Percentiles rank a stretch among this genome's conserved stretches.
Evolutionary conservation across 495 filamentous ascomycete genomes (phyloP).

Genomic region (Aspergillus egyptiacus): DNA sequence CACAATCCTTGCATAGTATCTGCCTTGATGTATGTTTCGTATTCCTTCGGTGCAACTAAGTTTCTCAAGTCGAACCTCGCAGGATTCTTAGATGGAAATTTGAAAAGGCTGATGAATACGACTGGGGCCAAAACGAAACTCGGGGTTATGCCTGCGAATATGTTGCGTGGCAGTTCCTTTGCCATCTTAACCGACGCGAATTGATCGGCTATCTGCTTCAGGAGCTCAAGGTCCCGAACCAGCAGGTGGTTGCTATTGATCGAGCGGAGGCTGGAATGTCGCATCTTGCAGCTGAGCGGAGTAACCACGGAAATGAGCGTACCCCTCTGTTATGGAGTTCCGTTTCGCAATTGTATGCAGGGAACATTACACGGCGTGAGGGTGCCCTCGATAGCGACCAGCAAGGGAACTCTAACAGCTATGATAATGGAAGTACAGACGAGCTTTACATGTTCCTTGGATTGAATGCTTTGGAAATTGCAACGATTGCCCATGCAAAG

Average conservation of each 20-base stretch:
- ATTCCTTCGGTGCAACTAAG: not conserved
- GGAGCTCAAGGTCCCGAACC: constrained; percentile 50
- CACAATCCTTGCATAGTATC: constrained; percentile 72
- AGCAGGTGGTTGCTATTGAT: constrained; percentile 14
- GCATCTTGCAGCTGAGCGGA: constrained; percentile 12
- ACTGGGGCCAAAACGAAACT: constrained; percentile 66
- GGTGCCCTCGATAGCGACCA: constrained; percentile 8
- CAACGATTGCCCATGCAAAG: constrained; percentile 81
- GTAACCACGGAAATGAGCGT: constrained; percentile 17
- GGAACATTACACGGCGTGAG: constrained; percentile 11
- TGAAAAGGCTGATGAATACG: constrained; percentile 51
- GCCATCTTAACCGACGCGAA: constrained; percentile 71
- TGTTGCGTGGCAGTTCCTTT: constrained; percentile 84
- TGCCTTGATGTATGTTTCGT: constrained; percentile 61
- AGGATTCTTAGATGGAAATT: constrained; percentile 83
- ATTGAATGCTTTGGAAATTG: constrained; percentile 85
- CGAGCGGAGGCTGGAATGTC: constrained; percentile 26
- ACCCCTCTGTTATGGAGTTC: constrained; percentile 29
- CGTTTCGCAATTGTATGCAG: constrained; percentile 19
- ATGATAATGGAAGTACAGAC: constrained; percentile 33
- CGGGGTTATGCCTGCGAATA: constrained; percentile 84
- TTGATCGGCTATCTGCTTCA: constrained; percentile 78
- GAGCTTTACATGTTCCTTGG: constrained; percentile 64
- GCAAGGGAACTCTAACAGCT: constrained; percentile 7
- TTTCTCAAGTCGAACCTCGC: constrained; percentile 1